Evolutionary conservation across 148 eudicot genomes (phyloP).

Genomic region (Rhododendron henanense): DNA sequence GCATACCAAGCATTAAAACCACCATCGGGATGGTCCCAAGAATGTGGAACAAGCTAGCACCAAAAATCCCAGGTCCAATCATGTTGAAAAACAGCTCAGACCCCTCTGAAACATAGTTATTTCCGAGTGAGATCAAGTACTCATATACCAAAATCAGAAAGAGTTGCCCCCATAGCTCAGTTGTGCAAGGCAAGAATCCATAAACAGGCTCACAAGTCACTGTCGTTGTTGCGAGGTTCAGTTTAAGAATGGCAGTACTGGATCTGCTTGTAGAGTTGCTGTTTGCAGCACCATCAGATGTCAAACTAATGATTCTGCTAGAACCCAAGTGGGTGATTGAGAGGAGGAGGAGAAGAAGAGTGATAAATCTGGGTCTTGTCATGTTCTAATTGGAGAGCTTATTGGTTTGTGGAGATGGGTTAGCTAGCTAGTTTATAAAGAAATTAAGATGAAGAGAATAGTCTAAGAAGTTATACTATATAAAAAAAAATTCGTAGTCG

Average conservation of each 20-base stretch:
- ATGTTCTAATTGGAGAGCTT: background rate
- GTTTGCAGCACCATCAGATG: background rate
- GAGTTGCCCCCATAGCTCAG: constrained; percentile 24
- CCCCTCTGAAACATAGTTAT: constrained; percentile 24
- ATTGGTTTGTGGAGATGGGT: background rate
- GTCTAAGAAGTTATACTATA: background rate
- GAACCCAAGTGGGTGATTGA: background rate
- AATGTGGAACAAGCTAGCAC: constrained; percentile 36
- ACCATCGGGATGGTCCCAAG: constrained; percentile 26
- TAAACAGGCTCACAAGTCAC: constrained; percentile 37
- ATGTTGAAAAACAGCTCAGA: constrained; percentile 29
- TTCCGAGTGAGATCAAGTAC: constrained; percentile 25
- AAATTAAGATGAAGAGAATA: background rate
- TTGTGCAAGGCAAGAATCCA: constrained; percentile 44
- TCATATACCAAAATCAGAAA: constrained; percentile 32
- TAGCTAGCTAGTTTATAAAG: background rate
- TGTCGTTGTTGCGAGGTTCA: constrained; percentile 3
- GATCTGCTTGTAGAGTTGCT: background rate
- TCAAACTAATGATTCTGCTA: background rate
- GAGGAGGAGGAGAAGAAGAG: background rate
- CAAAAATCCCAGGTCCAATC: constrained; percentile 36
- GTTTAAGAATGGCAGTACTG: background rate
- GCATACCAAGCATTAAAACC: constrained; percentile 27
- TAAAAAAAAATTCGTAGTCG: no score
- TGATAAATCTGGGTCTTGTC: background rate